Conservation (phyloP, 2,329 filamentous ascomycete genomes). For the Phialophora chinensis region DNA sequence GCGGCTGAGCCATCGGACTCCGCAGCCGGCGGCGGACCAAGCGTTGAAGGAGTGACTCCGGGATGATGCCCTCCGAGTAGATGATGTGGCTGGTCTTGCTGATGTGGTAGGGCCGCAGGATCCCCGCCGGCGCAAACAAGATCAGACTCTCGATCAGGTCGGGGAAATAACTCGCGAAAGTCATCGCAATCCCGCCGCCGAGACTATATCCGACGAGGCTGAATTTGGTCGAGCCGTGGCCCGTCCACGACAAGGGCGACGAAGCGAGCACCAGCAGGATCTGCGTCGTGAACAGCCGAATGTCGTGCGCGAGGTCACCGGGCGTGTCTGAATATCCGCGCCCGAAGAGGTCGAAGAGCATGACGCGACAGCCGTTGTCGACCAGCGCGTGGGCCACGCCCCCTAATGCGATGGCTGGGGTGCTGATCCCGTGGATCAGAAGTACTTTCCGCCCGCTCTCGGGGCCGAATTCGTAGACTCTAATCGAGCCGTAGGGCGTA, state of each 20-base stretch:
- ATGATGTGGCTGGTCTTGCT: slow-evolving; percentile 66
- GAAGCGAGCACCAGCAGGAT: slow-evolving; percentile 73
- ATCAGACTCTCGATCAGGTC: slow-evolving; percentile 71
- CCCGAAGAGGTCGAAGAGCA: slow-evolving; percentile 75
- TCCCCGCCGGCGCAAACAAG: slow-evolving; percentile 77
- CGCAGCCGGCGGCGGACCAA: slow-evolving; percentile 59
- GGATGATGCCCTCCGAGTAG: slow-evolving; percentile 66
- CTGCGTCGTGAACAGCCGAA: slow-evolving; percentile 74
- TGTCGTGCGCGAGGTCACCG: slow-evolving; percentile 70
- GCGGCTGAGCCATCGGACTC: slow-evolving; percentile 46
- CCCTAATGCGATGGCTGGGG: slow-evolving; percentile 73
- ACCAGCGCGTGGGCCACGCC: slow-evolving; percentile 70
- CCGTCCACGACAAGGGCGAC: slow-evolving; percentile 71
- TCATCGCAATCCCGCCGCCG: slow-evolving; percentile 73
- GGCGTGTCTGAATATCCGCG: slow-evolving; percentile 78
- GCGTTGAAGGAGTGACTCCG: slow-evolving; percentile 61
- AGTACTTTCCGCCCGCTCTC: slow-evolving; percentile 73
- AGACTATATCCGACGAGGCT: slow-evolving; percentile 79
- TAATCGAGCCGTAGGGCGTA: slow-evolving; percentile 67
- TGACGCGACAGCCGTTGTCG: slow-evolving; percentile 71
- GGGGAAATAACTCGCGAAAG: slow-evolving; percentile 73
- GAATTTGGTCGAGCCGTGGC: slow-evolving; percentile 60
- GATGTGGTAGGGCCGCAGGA: slow-evolving; percentile 71
- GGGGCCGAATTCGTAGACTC: slow-evolving; percentile 82
- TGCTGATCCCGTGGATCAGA: slow-evolving; percentile 80